Conservation (phyloP, 148 eudicot species). For the Euryodendron excelsum region DNA sequence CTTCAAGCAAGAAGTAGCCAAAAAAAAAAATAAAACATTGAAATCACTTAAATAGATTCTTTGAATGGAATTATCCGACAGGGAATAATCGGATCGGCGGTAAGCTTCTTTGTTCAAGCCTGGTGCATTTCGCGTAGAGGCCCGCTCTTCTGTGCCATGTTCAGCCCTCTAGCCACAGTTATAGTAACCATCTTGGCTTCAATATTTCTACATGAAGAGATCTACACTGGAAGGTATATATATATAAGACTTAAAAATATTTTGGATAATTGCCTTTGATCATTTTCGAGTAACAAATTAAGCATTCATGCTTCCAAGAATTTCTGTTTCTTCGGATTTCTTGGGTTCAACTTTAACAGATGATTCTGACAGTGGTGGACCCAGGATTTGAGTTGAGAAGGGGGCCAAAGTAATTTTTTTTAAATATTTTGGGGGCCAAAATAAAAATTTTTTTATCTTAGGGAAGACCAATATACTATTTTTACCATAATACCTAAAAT, state of each 20-base stretch:
- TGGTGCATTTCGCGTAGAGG: conserved; percentile 75
- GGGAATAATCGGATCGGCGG: conserved; percentile 59
- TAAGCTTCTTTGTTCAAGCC: conserved; percentile 62
- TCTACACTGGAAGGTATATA: conserved; percentile 70
- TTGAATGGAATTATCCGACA: conserved; percentile 13
- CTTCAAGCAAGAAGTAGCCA: not conserved
- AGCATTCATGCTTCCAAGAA: no score
- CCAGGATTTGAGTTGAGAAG: no score
- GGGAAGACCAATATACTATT: no score
- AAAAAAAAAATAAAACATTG: not conserved
- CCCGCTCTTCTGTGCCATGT: conserved; percentile 77
- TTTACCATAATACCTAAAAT: no score
- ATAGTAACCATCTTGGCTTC: conserved; percentile 55
- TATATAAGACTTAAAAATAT: no score
- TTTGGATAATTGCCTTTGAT: not conserved
- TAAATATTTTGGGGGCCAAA: no score
- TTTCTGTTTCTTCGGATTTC: no score
- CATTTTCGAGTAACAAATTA: not conserved
- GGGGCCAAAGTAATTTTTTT: no score
- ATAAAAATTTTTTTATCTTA: no score
- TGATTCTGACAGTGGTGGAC: no score
- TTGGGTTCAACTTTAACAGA: no score
- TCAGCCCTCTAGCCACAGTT: conserved; percentile 65
- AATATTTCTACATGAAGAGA: conserved; percentile 55
- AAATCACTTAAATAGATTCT: not conserved